Evolutionary conservation across 2,329 filamentous ascomycete species (phyloP), one percentile per base, ranked within the genome.

Genomic region (Chaetomium olivaceum): DNA sequence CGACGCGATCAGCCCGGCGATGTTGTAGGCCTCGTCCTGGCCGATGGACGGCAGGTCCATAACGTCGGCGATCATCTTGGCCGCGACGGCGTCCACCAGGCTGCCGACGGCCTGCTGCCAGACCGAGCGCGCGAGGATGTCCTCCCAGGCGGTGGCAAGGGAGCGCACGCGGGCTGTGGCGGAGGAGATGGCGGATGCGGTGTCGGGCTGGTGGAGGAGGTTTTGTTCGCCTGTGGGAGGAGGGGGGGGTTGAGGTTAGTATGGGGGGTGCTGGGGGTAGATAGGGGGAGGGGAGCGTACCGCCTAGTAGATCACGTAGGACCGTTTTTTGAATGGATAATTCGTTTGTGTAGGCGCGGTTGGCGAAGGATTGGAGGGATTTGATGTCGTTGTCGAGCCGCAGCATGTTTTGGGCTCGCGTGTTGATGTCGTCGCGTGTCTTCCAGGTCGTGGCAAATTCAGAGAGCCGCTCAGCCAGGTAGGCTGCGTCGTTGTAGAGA

Each of bases 401-500:
- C 21, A 89, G 78, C 80, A 87, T 83, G 61, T 77, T 80, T 54
- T 80, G 80, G 1, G 85, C 84, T 12, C 82, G 79, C 1, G 79
- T 73, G 2, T 79, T 78, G 7, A 89, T 73, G 67, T 88, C 83
- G 6, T 80, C 77, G 2, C 86, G 82, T 23, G 77, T 72, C 70
- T 84, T 84, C 87, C 86, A 89, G 1, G 76, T 71, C 2, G 75
- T 72, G 0, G 80, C 75, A 63, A 87, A 82, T 1, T 82, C 80
- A 2, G 78, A 75, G 7, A 90, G 76, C 59, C 80, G 80, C 71
- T 89, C 86, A 1, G 87, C 82, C 8, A 91, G 77, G 73, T 89
- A 89, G 70, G 83, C 83, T 46, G 86, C 83, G 72, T 91, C 88
- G 67, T 90, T 91, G 72, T 90, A 90, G 5, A 90, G 79, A 68